Conservation (phyloP, 495 filamentous ascomycete genomes). For the Chaetomidium leptoderma region DNA sequence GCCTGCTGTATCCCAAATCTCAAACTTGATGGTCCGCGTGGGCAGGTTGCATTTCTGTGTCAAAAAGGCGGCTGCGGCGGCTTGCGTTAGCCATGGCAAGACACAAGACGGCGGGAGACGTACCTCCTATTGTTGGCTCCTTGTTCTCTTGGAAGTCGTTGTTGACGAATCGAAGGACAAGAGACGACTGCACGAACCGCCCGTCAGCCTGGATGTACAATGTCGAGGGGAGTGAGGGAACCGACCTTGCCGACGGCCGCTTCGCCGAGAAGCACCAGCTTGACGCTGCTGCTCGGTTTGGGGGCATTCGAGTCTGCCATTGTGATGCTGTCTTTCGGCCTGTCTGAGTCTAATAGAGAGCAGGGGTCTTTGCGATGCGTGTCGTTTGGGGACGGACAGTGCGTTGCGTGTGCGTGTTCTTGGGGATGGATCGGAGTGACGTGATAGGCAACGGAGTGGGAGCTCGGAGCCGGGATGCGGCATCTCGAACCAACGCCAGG, state of each 20-base stretch:
- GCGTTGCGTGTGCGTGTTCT: slow-evolving; percentile 11
- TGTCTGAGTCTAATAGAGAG: background rate
- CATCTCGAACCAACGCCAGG: slow-evolving; percentile 9
- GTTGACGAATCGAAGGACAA: slow-evolving; percentile 97
- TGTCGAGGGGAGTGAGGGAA: background rate
- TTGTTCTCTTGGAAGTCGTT: slow-evolving; percentile 99
- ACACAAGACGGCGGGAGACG: slow-evolving; percentile 24
- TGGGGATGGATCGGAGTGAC: slow-evolving; percentile 24
- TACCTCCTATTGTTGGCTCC: slow-evolving; percentile 98
- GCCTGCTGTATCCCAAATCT: slow-evolving; percentile 99
- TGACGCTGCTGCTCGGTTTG: slow-evolving; percentile 98
- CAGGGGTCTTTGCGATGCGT: background rate
- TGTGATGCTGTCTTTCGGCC: background rate
- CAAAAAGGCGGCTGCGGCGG: slow-evolving; percentile 77
- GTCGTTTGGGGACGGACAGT: background rate
- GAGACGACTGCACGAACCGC: slow-evolving; percentile 66
- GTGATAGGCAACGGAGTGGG: slow-evolving; percentile 27
- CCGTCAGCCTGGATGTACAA: slow-evolving; percentile 21
- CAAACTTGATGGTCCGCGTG: slow-evolving; percentile 96
- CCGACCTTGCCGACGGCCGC: slow-evolving; percentile 94
- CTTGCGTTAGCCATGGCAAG: slow-evolving; percentile 12
- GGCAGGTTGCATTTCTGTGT: slow-evolving; percentile 98
- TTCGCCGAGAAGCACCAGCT: slow-evolving; percentile 94
- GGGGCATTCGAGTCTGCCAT: slow-evolving; percentile 62
- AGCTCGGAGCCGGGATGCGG: slow-evolving; percentile 20